Conservation (phyloP, 345 rosid species). For the Gossypium mustelinum region DNA sequence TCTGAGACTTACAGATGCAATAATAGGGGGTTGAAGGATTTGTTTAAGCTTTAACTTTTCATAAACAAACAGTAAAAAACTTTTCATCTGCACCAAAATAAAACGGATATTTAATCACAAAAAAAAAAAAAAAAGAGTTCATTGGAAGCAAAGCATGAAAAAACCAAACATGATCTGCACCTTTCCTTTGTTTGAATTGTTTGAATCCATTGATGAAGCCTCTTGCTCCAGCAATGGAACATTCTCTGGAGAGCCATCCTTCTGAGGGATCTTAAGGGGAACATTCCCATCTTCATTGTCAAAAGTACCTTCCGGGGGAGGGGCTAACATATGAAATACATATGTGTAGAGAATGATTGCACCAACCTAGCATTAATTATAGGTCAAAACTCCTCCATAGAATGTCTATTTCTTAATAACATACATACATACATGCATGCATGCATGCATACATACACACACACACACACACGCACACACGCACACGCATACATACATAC, state of each 20-base stretch:
- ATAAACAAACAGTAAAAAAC: constrained; percentile 45
- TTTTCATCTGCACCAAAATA: constrained; percentile 47
- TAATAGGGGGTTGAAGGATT: constrained; percentile 85
- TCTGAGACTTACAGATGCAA: constrained; percentile 80
- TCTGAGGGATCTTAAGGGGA: constrained; percentile 52
- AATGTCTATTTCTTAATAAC: neutral
- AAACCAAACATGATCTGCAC: constrained; percentile 29
- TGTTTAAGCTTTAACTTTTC: constrained; percentile 94
- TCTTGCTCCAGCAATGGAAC: constrained; percentile 61
- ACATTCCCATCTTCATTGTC: constrained; percentile 44
- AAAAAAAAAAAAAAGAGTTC: neutral
- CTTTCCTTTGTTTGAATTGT: constrained; percentile 49
- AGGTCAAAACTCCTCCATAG: constrained; percentile 16
- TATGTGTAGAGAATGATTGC: constrained; percentile 94
- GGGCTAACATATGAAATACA: constrained; percentile 86
- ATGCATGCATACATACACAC: too few species aligned
- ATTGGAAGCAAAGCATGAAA: constrained; percentile 10
- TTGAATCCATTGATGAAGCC: constrained; percentile 27
- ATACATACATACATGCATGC: constrained; percentile 27
- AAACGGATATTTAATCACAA: neutral
- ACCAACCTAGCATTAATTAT: constrained; percentile 66
- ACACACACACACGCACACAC: accelerated
- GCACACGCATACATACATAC: accelerated
- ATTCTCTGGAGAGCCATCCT: constrained; percentile 49
- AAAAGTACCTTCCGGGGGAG: constrained; percentile 90